Base-by-base conservation (phyloP, 805 yeast species). In the Jamesozyma piceae region DNA sequence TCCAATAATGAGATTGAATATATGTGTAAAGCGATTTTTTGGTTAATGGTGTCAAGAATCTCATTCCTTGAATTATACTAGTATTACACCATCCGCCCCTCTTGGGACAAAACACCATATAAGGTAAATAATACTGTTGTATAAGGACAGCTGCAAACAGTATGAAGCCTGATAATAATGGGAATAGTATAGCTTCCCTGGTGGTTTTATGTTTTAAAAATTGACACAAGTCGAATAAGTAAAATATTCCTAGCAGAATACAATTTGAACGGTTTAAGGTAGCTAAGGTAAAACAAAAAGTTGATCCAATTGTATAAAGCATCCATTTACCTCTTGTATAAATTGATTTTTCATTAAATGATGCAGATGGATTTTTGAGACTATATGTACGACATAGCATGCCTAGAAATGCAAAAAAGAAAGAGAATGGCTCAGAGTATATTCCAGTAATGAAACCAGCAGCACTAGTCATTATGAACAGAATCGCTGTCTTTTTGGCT, bases 1-100 rank as follows among this genome's bases (percentile, higher is more conserved):
- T 74, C 98, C 98, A 92, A 60, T 90, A 88, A 49, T 77, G 70
- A 1, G 64, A 45, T 62, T 92, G 98, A 5, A 94, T 83, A 58
- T 71, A 85, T 3, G 74, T 60, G 51, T 79, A 79, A 13, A 90
- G 66, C 19, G 81, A 73, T 5, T 35, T 32, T 20, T 36, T 49
- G 2, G 63, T 53, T 6, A 61, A 8, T 13, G 39, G 38, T 15
- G 11, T 45, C 44, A 29, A 44, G 21, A 13, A 84, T 86, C 0
- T 21, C 21, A 9, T 28, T 10, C 17, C 15, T 3, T 10, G 44
- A 4, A 34, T 11, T 3, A 34, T n/a, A 2, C 29, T 10, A n/a
- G 65, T 49, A 13, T 64, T 46, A 58, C 98, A 90, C 97, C 97
- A 90, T 46, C 73, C 83, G 6, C 84, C 78, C 44, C 87, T 65